Evolutionary conservation across 179 eudicot genomes (phyloP).

Genomic region (Sideroxylon spinosum): DNA sequence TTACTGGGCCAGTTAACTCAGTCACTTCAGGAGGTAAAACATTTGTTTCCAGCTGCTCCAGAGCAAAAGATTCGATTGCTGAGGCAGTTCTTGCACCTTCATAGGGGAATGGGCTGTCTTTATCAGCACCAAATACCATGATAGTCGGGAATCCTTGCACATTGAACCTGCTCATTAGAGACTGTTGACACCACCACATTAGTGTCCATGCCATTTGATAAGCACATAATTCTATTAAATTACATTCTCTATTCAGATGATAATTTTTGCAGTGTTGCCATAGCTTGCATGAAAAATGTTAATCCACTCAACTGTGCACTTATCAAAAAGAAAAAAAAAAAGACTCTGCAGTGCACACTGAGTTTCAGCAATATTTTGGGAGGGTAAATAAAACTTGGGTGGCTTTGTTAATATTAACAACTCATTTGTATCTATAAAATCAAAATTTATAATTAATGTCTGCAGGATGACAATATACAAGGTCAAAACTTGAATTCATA

Average conservation of each 20-base stretch:
- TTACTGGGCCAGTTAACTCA: conserved; percentile 77
- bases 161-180: conserved; percentile 86
- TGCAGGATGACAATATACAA: background rate
- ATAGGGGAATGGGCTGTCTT: conserved; percentile 67
- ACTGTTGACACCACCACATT: conserved; percentile 43
- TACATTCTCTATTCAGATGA: background rate
- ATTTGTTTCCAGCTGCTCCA: conserved; percentile 85
- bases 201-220: conserved; percentile 10
- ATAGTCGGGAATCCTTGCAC: conserved; percentile 94
- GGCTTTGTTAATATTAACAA: conserved; percentile 8
- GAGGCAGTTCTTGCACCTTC: conserved; percentile 93
- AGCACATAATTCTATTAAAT: background rate
- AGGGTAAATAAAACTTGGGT: background rate
- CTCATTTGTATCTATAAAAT: background rate
- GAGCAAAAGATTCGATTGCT: conserved; percentile 85
- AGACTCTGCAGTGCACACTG: background rate
- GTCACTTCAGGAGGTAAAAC: conserved; percentile 79
- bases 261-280: background rate
- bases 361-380: background rate
- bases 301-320: background rate
- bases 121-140: conserved; percentile 93
- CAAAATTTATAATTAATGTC: too few species aligned
- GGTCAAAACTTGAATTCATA: background rate
- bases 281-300: background rate
- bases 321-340: too few species aligned